These are phyloP conservation scores for Tolypocladium inflatum DNA, from an alignment of 2,329 filamentous ascomycete species.

Conservation along the genomic window DNA sequence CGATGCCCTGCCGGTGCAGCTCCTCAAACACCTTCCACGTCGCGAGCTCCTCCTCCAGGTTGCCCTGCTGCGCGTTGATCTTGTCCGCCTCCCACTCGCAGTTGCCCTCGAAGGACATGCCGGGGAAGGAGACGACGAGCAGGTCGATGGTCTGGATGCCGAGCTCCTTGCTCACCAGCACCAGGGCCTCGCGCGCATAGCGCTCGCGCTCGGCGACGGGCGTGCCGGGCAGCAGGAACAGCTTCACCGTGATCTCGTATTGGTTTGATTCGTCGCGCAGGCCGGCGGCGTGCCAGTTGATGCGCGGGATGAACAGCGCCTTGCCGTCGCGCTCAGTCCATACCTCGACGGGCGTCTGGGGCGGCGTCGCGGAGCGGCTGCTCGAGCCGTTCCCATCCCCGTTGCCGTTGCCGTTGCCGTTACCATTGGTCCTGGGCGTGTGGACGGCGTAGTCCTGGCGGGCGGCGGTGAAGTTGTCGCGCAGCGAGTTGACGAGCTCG, in stretches of 20 bases:
- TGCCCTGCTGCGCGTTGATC: slow-evolving; percentile 49
- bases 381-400: slow-evolving; percentile 18
- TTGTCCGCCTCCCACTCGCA: slow-evolving; percentile 70
- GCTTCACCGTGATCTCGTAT: slow-evolving; percentile 92
- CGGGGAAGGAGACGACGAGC: slow-evolving; percentile 86
- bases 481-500: slow-evolving; percentile 82
- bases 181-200: slow-evolving; percentile 70
- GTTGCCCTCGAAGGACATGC: slow-evolving; percentile 86
- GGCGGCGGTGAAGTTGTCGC: slow-evolving; percentile 69
- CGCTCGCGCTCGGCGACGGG: slow-evolving; percentile 52
- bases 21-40: slow-evolving; percentile 67
- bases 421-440: slow-evolving; percentile 19
- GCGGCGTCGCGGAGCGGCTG: slow-evolving; percentile 13
- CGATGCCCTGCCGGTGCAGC: slow-evolving; percentile 60
- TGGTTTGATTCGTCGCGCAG: slow-evolving; percentile 71
- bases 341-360: slow-evolving; percentile 23
- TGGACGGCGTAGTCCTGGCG: slow-evolving; percentile 48
- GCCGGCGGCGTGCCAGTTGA: slow-evolving; percentile 61
- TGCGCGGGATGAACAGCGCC: slow-evolving; percentile 66
- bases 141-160: slow-evolving; percentile 70
- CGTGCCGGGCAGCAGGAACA: slow-evolving; percentile 80
- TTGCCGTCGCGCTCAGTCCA: slow-evolving; percentile 62
- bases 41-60: slow-evolving; percentile 56
- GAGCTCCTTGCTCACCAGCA: slow-evolving; percentile 72
- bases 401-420: slow-evolving; percentile 22